These are phyloP conservation scores for Candida gorgasii DNA, from an alignment of 805 yeast genomes.

Conservation along the genomic window DNA sequence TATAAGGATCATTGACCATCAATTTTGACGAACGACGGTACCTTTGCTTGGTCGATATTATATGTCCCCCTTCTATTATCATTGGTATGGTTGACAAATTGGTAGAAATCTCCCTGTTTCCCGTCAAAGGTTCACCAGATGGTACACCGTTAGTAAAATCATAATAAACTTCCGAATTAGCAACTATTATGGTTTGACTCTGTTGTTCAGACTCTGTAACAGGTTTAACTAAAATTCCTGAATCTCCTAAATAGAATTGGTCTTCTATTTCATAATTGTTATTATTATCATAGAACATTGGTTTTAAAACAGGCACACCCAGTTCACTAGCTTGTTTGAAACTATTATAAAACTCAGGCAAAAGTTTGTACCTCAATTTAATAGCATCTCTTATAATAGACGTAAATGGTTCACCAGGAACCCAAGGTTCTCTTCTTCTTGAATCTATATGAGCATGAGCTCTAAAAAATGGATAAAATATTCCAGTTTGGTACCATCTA, in stretches of 20 bases:
- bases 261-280: conserved; percentile 68
- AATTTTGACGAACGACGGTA: conserved; percentile 76
- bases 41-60: conserved; percentile 67
- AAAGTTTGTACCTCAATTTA: conserved; percentile 66
- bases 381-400: conserved; percentile 69
- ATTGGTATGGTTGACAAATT: conserved; percentile 68
- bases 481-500: conserved; percentile 96
- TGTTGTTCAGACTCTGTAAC: conserved; percentile 57
- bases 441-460: conserved; percentile 97
- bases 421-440: conserved; percentile 89
- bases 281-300: conserved; percentile 60
- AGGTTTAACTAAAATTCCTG: conserved; percentile 79
- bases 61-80: conserved; percentile 74
- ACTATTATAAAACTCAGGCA: conserved; percentile 79
- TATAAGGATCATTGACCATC: conserved; percentile 80
- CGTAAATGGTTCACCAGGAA: conserved; percentile 74
- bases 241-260: conserved; percentile 73
- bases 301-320: conserved; percentile 73
- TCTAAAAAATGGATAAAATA: conserved; percentile 95
- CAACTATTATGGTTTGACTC: conserved; percentile 48
- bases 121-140: conserved; percentile 7
- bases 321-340: conserved; percentile 61
- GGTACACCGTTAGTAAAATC: conserved; percentile 46
- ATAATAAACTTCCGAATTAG: conserved; percentile 56
- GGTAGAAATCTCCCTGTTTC: conserved; percentile 33